Conservation (phyloP, 1,284 basidiomycete species). For the Kwoniella shivajii region DNA sequence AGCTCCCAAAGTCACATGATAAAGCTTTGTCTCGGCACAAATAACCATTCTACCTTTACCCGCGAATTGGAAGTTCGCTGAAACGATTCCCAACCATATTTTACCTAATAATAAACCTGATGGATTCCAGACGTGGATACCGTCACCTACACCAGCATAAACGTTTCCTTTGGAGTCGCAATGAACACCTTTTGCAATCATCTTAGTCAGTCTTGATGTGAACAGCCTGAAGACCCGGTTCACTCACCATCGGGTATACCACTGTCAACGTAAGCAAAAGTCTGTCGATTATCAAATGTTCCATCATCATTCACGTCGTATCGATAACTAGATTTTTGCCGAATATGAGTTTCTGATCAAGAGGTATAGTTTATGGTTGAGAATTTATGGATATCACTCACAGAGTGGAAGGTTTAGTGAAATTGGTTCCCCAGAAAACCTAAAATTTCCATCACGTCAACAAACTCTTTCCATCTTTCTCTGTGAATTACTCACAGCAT, state of each 20-base stretch:
- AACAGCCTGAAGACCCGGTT: not conserved
- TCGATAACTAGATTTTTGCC: constrained; percentile 60
- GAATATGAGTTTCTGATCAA: too few species aligned
- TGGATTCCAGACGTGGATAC: constrained; percentile 70
- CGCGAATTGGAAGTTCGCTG: constrained; percentile 69
- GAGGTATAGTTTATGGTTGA: not conserved
- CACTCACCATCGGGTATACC: constrained; percentile 62
- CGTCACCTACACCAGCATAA: constrained; percentile 70
- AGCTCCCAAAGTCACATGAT: constrained; percentile 59
- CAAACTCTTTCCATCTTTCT: constrained; percentile 30
- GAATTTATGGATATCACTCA: constrained; percentile 44
- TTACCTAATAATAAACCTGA: constrained; percentile 70
- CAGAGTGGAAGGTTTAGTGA: constrained; percentile 69
- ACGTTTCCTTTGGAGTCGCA: constrained; percentile 67
- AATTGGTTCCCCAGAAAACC: constrained; percentile 63
- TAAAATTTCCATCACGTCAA: constrained; percentile 64
- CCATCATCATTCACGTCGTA: constrained; percentile 66
- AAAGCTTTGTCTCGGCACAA: constrained; percentile 67
- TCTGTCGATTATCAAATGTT: constrained; percentile 65
- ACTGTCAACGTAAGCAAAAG: constrained; percentile 70
- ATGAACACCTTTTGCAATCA: constrained; percentile 53
- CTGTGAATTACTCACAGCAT: constrained; percentile 1
- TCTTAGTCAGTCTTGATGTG: not conserved
- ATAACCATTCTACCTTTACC: constrained; percentile 66
- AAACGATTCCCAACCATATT: constrained; percentile 65